Evolutionary conservation across 73 alveolate species (phyloP), one percentile per base, ranked within the genome.

Genomic region (Paraurostyla sp.): DNA sequence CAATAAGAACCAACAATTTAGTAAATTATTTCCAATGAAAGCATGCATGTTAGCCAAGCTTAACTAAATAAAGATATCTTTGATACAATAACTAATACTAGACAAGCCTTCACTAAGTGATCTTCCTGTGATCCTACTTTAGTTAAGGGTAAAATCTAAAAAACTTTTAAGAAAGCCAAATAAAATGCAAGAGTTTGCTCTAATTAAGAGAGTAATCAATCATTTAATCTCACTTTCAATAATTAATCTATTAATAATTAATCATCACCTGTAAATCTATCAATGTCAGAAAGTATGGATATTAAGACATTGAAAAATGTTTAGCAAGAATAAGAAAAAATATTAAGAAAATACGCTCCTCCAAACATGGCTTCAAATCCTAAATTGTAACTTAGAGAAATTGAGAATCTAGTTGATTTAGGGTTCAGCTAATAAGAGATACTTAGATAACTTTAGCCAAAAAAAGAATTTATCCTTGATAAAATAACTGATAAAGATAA

Each of bases 351-450:
- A 30, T 65, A 38, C 25, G 82, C 82, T 0, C 82, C 82, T 11
- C 6, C 7, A 18, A 65, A 65, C 25, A 1, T 65, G 6, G 38
- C 41, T 2, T 65, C 82, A 38, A 65, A 65, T 65, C 4, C 58
- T 36, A 22, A 18, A 18, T 6, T 65, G 23, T 38, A 35, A 65
- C 46, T 65, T 9, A 65, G 25, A 40, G 82, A 65, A 30, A 3
- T 65, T 18, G 82, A 65, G 25, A 65, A 65, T 40, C 6, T 65
- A 11, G 42, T 65, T 7, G 82, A 65, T 38, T 22, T 65, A 38
- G 82, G 82, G 27, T 65, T 38, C 25, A 65, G 82, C 23, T 38
- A 65, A 65, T 2, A 65, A 6, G 82, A 65, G 41, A 40, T 65
- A 38, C 32, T 65, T 2, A 65, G 25, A 36, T 40, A 65, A 13